Evolutionary conservation across 1,284 basidiomycete genomes (phyloP).

Genomic region (Rhizoctonia solani): DNA sequence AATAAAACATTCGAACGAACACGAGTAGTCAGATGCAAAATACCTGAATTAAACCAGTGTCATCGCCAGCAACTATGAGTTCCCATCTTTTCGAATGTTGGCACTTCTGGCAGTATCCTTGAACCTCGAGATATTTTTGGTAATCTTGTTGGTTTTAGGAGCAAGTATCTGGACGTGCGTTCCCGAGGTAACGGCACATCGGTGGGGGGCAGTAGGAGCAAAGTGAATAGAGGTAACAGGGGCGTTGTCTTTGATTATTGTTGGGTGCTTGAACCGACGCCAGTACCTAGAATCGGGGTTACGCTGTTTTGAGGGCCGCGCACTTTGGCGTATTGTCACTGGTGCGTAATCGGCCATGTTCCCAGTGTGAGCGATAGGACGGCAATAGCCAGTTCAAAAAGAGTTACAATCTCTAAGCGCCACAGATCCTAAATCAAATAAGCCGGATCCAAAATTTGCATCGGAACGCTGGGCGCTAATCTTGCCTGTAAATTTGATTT

Average conservation of each 20-base stretch:
- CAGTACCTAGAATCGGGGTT: slow-evolving; percentile 76
- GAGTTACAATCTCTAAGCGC: slow-evolving; percentile 43
- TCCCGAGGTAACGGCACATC: slow-evolving; percentile 94
- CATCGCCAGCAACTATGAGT: slow-evolving; percentile 92
- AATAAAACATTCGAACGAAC: slow-evolving; percentile 6
- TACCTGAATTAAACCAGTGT: slow-evolving; percentile 90
- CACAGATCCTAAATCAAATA: not conserved
- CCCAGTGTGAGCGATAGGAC: not conserved
- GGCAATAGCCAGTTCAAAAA: not conserved
- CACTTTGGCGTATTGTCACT: slow-evolving; percentile 64
- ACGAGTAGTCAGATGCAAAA: slow-evolving; percentile 24
- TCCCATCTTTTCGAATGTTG: slow-evolving; percentile 88
- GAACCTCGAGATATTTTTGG: slow-evolving; percentile 95
- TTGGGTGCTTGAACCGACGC: slow-evolving; percentile 80
- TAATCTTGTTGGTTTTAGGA: slow-evolving; percentile 91
- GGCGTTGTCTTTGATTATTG: slow-evolving; percentile 93
- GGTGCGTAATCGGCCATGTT: slow-evolving; percentile 70
- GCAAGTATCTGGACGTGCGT: slow-evolving; percentile 96
- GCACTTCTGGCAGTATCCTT: slow-evolving; percentile 93
- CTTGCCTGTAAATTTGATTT: slow-evolving; percentile 10
- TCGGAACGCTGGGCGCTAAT: slow-evolving; percentile 16
- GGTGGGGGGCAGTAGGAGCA: slow-evolving; percentile 80
- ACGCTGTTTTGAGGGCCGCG: slow-evolving; percentile 61
- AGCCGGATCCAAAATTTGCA: slow-evolving; percentile 34
- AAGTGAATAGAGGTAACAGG: slow-evolving; percentile 93